Evolutionary conservation across 371 early-diverging fungal species (phyloP), one percentile per base, ranked within the genome.

Genomic region (Saksenaea oblongispora): DNA sequence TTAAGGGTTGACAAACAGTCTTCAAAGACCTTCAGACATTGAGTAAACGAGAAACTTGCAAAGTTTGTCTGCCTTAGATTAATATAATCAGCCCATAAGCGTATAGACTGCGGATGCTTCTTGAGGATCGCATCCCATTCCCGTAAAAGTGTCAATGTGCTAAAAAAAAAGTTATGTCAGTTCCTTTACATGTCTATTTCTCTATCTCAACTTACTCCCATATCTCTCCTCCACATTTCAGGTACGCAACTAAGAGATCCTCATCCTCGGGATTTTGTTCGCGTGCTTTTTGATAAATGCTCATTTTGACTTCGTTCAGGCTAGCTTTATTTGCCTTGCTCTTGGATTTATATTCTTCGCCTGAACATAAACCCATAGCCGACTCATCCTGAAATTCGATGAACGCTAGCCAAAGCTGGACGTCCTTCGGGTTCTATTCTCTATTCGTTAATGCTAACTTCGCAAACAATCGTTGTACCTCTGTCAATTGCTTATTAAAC

Each of bases 61-160:
- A 88, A 88, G 59, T 88, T 86, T 5, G 93, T 89, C 69, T 90
- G 91, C 15, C 93, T 74, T 54, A 86, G 86, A 42, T 89, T 84
- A 56, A 94, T 78, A 65, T 94, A 94, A 41, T 89, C 82, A 8
- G 87, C 86, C 93, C 93, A 93, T 1, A 93, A 69, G n/a, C 51
- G 37, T 18, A 85, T 70, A 0, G 88, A 82, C 42, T 76, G 72
- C 7, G 82, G 74, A 35, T 75, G 60, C 13, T 66, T 63, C 47
- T 81, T 78, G 18, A 94, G 71, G 9, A 88, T 65, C 22, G 70
- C 65, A 54, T 92, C 92, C 93, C 93, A 93, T 67, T 91, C 87
- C 5, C 83, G 78, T 55, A 92, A 68, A 0, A 92, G 57, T 22
- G 69, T 75, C 11, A 86, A 59, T 3, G 90, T 76, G 27, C 82